A percentile compares a stretch with the other conserved stretches of the same genome.
Evolutionary conservation across 1,139 yeast species (phyloP).

Genomic region (Blastobotrys petasosporus): DNA sequence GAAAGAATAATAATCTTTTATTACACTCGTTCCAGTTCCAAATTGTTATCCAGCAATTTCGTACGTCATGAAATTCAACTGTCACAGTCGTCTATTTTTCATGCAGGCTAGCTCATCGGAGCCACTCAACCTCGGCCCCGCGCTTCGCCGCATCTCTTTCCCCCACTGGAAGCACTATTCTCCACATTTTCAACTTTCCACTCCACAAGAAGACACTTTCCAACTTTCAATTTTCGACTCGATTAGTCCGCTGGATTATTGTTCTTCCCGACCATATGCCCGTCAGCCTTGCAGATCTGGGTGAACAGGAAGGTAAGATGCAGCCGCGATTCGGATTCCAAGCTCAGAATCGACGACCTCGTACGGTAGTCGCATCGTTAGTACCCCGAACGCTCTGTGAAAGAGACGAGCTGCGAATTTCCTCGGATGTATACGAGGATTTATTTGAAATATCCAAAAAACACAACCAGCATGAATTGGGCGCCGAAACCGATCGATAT

Average conservation of each 20-base stretch:
- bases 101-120: too few species aligned
- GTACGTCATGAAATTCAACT: too few species aligned
- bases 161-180: too few species aligned
- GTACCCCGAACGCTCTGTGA: neutral
- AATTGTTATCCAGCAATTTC: too few species aligned
- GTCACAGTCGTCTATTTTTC: too few species aligned
- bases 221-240: too few species aligned
- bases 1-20: too few species aligned
- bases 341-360: neutral
- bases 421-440: slow-evolving; percentile 16
- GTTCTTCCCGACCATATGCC: neutral
- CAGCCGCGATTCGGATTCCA: neutral
- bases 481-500: slow-evolving; percentile 7
- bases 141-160: too few species aligned
- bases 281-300: neutral
- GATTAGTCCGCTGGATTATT: neutral
- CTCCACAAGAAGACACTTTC: too few species aligned
- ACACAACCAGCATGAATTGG: slow-evolving; percentile 3
- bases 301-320: neutral
- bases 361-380: neutral
- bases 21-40: too few species aligned
- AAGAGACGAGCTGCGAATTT: slow-evolving; percentile 12
- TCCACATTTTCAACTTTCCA: too few species aligned
- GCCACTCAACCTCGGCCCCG: too few species aligned
- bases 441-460: slow-evolving; percentile 7